phyloP scores from a whole-genome alignment of 176 grass and related monocot species.

The Triticum turgidum region DNA sequence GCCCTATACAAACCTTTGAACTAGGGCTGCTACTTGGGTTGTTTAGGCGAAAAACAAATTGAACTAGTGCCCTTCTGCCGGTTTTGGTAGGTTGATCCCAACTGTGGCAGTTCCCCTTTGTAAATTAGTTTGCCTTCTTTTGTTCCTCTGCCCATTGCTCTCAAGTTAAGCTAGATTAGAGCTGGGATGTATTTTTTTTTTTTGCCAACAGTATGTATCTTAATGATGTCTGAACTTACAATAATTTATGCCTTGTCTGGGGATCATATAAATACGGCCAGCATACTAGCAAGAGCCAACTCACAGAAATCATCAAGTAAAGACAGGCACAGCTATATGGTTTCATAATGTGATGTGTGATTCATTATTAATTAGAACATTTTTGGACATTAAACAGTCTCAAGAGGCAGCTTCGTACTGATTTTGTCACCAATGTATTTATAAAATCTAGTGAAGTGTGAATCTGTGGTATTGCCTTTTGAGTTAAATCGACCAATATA shows the following conservation, averaged over 20 bases:
- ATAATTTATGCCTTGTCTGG: background rate
- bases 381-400: background rate
- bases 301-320: background rate
- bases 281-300: background rate
- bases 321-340: background rate
- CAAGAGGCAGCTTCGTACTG: background rate
- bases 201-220: constrained; percentile 3
- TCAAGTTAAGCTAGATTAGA: constrained; percentile 16
- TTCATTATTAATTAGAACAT: background rate
- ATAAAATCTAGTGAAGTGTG: background rate
- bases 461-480: background rate
- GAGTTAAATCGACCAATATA: background rate
- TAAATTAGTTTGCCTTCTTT: constrained; percentile 36
- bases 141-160: background rate
- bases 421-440: background rate
- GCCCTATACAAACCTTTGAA: background rate
- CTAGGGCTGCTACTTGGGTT: background rate
- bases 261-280: background rate
- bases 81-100: background rate
- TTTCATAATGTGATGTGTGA: background rate
- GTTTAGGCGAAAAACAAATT: background rate
- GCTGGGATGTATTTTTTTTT: constrained; percentile 27
- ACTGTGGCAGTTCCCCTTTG: background rate
- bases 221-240: background rate
- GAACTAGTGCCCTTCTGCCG: background rate